A percentile compares a stretch with the other conserved stretches of the same genome.
phyloP scores from a whole-genome alignment of 1,139 yeast species.

The Yamadazyma epiphylla region DNA sequence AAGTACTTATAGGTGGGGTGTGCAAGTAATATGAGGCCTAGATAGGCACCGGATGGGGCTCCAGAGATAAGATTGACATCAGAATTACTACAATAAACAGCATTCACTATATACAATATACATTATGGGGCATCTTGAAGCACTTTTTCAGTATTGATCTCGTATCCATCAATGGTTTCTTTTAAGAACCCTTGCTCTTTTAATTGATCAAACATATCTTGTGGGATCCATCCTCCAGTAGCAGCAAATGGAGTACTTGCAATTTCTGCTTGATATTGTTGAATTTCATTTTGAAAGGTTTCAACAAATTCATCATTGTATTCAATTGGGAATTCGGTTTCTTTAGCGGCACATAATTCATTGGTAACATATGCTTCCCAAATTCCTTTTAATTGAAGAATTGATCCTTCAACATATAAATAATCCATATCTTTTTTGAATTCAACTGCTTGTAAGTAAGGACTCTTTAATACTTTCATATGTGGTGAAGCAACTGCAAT shows the following conservation, averaged over 20 bases:
- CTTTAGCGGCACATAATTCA: conserved; percentile 47
- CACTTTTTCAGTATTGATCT: conserved; percentile 36
- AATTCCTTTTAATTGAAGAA: conserved; percentile 70
- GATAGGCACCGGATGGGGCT: too few species aligned
- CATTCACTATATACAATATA: conserved; percentile 3
- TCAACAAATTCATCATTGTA: conserved; percentile 54
- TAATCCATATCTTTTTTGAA: conserved; percentile 61
- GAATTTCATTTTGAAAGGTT: conserved; percentile 55
- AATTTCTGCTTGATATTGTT: conserved; percentile 63
- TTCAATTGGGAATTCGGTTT: conserved; percentile 51
- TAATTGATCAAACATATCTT: conserved; percentile 77
- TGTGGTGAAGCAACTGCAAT: conserved; percentile 80
- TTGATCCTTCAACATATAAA: conserved; percentile 60
- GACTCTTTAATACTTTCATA: conserved; percentile 61
- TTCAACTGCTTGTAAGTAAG: conserved; percentile 64
- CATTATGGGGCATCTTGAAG: conserved; percentile 18
- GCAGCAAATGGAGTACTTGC: conserved; percentile 80
- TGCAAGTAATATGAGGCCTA: conserved; percentile 1
- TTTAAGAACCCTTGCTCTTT: conserved; percentile 58
- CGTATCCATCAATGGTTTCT: conserved; percentile 32
- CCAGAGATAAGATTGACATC: neutral
- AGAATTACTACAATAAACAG: neutral
- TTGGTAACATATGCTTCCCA: conserved; percentile 71
- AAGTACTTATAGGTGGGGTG: conserved; percentile 53
- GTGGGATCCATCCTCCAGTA: conserved; percentile 94